These are phyloP conservation scores for Colletotrichum liaoningense DNA, from an alignment of 2,329 filamentous ascomycete species.

Conservation along the genomic window DNA sequence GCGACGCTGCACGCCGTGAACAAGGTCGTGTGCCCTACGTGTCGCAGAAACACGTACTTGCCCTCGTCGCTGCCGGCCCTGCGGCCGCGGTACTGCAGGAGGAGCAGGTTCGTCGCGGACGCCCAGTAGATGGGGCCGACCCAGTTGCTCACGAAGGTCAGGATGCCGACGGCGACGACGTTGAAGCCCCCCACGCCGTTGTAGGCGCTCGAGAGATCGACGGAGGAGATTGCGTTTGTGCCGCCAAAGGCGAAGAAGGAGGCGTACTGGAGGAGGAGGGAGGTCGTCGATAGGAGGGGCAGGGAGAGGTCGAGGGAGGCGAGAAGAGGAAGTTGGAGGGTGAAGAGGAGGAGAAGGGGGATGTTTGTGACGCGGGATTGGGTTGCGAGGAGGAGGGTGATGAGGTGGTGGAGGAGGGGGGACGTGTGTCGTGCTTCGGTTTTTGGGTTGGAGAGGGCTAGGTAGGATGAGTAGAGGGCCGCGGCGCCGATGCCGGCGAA, in stretches of 20 bases:
- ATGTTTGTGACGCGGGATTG: slow-evolving; percentile 89
- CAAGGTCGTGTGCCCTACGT: slow-evolving; percentile 75
- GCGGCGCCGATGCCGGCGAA: slow-evolving; percentile 59
- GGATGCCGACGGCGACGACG: slow-evolving; percentile 79
- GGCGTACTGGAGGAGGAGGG: slow-evolving; percentile 81
- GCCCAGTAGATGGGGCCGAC: slow-evolving; percentile 90
- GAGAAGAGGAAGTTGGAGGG: slow-evolving; percentile 65
- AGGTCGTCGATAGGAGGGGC: slow-evolving; percentile 74
- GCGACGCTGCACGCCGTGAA: slow-evolving; percentile 75
- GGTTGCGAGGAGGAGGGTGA: slow-evolving; percentile 84
- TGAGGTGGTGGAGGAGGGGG: slow-evolving; percentile 73
- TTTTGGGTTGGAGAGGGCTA: slow-evolving; percentile 42
- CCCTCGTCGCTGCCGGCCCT: slow-evolving; percentile 38
- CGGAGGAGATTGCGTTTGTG: slow-evolving; percentile 94
- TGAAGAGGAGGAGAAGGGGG: slow-evolving; percentile 83
- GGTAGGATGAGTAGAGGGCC: slow-evolving; percentile 52
- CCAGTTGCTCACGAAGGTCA: slow-evolving; percentile 94
- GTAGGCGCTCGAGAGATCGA: slow-evolving; percentile 94
- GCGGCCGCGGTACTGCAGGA: slow-evolving; percentile 54
- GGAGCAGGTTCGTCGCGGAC: slow-evolving; percentile 70
- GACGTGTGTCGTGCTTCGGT: slow-evolving; percentile 38
- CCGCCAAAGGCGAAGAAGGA: slow-evolving; percentile 93
- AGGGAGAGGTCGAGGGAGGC: slow-evolving; percentile 58
- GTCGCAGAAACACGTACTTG: slow-evolving; percentile 52
- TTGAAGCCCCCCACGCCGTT: slow-evolving; percentile 90